Base-by-base conservation (phyloP, 2,329 filamentous ascomycete genomes). In the Trichophyton verrucosum region DNA sequence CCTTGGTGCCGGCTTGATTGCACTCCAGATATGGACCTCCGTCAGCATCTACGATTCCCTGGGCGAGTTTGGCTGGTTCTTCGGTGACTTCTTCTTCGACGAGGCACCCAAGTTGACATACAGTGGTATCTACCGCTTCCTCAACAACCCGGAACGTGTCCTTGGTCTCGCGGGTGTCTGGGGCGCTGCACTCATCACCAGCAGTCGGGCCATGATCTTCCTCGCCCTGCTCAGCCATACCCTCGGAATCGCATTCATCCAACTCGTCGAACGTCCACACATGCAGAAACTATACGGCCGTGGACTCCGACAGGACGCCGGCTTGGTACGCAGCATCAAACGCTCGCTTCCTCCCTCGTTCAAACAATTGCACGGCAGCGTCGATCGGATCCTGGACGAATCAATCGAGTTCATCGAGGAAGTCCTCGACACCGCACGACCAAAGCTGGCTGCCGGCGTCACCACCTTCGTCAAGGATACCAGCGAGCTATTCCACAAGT, bases 61-160 rank as follows among this genome's bases (percentile, higher is more conserved):
- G 0, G 94, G 94, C 61, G 94, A 99, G 70, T 99, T 97, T 69
- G 94, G 94, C 68, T 99, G 92, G 92, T 97, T 97, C 79, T 97
- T 91, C 70, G 94, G 94, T 17, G 94, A 99, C 72, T 99, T 97
- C 78, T 97, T 99, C 80, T 96, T 94, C 71, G 90, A 96, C 64
- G 87, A 89, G 53, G 84, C 86, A 9, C 86, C 87, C 11, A 95
- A 94, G 75, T 80, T 97, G 64, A 97, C 89, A 0, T 99, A 99
- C 75, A 91, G 88, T 66, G 95, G 92, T 64, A 99, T 99, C 68
- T 99, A 99, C 74, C 90, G 94, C 56, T 99, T 95, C 76, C 80
- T 99, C 66, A 99, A 99, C 77, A 99, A 97, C 70, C 94, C 94
- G 0, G 94, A 99, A 74, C 87, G 92, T 61, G 86, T 97, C 44